Percentiles rank a stretch among this genome's conserved stretches.
phyloP scores from a whole-genome alignment of 345 rosid species.

The thale cress (Arabidopsis thaliana) region TAIR10.1 NC_003071.7:2200501-2201000 shows the following conservation, averaged over 20 bases:
- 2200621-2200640: conserved; percentile 48
- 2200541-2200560: conserved; percentile 93
- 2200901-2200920: conserved; percentile 83
- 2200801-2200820: conserved; percentile 73
- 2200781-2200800: conserved; percentile 92
- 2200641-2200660: conserved; percentile 42
- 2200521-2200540: conserved; percentile 74
- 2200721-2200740: conserved; percentile 72
- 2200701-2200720: conserved; percentile 66
- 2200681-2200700: conserved; percentile 63
- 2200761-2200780: conserved; percentile 84
- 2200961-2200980: neutral
- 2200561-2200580: conserved; percentile 79
- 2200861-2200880: conserved; percentile 94
- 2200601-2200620: conserved; percentile 58
- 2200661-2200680: conserved; percentile 33
- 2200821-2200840: conserved; percentile 73
- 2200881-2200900: conserved; percentile 70
- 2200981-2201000: conserved; percentile 5
- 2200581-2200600: conserved; percentile 84
- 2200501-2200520: conserved; percentile 96
- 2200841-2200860: conserved; percentile 90
- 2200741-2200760: conserved; percentile 70
- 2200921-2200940: conserved; percentile 84
- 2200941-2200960: conserved; percentile 77